A percentile compares a stretch with the other conserved stretches of the same genome.
These are phyloP conservation scores for Vanrija sp. DNA, from an alignment of 1,284 basidiomycete species.

Conservation along the genomic window DNA sequence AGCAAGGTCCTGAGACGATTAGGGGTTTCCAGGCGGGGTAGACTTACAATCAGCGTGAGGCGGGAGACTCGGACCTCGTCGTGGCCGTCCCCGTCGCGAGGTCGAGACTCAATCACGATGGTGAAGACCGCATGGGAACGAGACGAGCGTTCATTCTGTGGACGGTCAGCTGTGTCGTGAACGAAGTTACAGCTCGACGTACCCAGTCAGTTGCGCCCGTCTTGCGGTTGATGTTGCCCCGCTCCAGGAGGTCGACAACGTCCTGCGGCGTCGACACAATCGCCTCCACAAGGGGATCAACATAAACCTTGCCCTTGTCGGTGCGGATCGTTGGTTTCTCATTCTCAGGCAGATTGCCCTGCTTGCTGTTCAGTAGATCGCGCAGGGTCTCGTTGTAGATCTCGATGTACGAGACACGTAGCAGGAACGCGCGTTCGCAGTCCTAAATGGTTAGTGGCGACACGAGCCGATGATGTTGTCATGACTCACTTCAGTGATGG, in stretches of 20 bases:
- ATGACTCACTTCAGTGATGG: constrained; percentile 47
- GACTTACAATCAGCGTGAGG: constrained; percentile 18
- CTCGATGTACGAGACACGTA: constrained; percentile 57
- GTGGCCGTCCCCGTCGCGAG: constrained; percentile 33
- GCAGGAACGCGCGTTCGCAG: constrained; percentile 45
- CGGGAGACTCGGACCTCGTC: constrained; percentile 45
- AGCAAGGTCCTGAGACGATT: constrained; percentile 50
- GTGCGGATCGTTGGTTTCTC: constrained; percentile 46
- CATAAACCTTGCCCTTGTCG: constrained; percentile 50
- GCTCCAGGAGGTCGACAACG: constrained; percentile 52
- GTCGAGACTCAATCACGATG: constrained; percentile 50
- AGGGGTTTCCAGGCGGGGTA: too few species aligned
- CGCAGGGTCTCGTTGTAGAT: constrained; percentile 59
- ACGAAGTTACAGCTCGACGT: not conserved
- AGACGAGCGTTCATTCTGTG: constrained; percentile 53
- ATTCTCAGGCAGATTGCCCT: constrained; percentile 33
- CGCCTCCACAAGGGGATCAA: constrained; percentile 54
- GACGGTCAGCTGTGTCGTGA: not conserved
- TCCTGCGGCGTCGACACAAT: constrained; percentile 54
- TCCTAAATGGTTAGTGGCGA: constrained; percentile 24
- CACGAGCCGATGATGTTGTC: not conserved
- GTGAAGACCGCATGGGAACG: constrained; percentile 57
- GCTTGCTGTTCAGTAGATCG: constrained; percentile 51
- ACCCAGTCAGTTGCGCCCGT: constrained; percentile 58
- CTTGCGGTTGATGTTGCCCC: constrained; percentile 53